Evolutionary conservation across 208 protist species (phyloP), one percentile per base, ranked within the genome.

Genomic region (Angomonas deanei): DNA sequence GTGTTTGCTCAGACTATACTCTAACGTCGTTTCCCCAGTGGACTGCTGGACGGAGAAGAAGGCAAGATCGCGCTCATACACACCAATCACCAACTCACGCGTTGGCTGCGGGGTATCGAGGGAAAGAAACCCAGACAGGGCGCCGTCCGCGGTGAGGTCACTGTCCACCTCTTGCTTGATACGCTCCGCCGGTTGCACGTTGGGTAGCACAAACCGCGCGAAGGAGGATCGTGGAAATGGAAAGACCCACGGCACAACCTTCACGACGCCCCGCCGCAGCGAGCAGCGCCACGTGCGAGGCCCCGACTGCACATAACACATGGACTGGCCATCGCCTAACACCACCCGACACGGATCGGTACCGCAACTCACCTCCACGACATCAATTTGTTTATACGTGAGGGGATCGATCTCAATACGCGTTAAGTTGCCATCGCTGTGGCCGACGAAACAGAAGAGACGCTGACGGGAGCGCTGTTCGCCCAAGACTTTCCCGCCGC

Each of bases 211-310:
- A 53, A 89, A 91, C 0, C 74, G 46, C 5, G 87, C 80, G 32
- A 91, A 93, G 46, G 76, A 69, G 33, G 26, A 70, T 48, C 82
- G 87, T 28, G 65, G 74, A 0, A 36, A 49, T 0, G 87, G 78
- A 53, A 91, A 93, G 38, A 79, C 81, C 80, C 78, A 91, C 26
- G 87, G 87, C 17, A 85, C 74, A 38, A 86, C 68, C 68, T 87
- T 91, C 17, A 78, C 57, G 10, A 73, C 59, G 0, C 78, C 82
- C 28, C 84, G 77, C 13, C 70, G 70, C 36, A 86, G 61, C 46
- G 80, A 74, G 62, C 83, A 91, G 13, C 87, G 83, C 84, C 87
- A 93, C 33, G 76, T 76, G 38, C 82, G 75, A 23, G 72, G 63
- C 1, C 87, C 87, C 31, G 68, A 85, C 10, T 80, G 74, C 31